Base-by-base conservation (phyloP, 1,284 basidiomycete species). In the Cystobasidium pallidum region DNA sequence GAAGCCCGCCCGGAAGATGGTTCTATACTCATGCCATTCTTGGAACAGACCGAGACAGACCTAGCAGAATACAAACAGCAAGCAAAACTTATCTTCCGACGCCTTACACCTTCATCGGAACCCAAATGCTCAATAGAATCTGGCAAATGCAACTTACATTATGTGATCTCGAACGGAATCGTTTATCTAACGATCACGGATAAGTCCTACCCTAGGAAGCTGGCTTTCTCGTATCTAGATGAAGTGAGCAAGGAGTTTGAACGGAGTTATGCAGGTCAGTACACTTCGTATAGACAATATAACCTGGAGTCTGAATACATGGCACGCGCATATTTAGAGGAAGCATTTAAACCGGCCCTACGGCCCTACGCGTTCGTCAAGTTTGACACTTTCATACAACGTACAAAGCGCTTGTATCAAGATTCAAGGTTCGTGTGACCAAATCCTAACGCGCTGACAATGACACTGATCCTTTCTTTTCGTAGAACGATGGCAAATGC, bases 11-110 rank as follows among this genome's bases (percentile, higher is more conserved):
- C 19, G 19, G 61, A n/a, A 15, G n/a, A 41, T 11, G 21, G 11
- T 62, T n/a, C 59, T 49, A 58, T 52, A 66, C 32, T 51, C 11
- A 19, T 19, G 2, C 55, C 30, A 41, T 6, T 41, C 10, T 45
- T 8, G n/a, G 66, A 76, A 73, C 79, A 96, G 92, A 95, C 91
- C 75, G 94, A 97, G 81, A 88, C 90, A 79, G 86, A 90, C 72
- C 85, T 99, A 59, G 91, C 94, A 78, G 95, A 98, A 82, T 93
- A 97, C 86, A 99, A 98, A 82, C 95, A 98, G 79, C 95, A 99
- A 81, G 89, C 94, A 59, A 99, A 99, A 82, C 86, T 98, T 78
- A 90, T 99, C 79, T 96, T 98, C 80, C 86, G 94, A 71, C 88
- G 95, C 58, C 89, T 99, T 80, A 92, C 90, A 39, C 88, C 93